Evolutionary conservation across 2,329 filamentous ascomycete genomes (phyloP).

Genomic region (Alternaria burnsii): DNA sequence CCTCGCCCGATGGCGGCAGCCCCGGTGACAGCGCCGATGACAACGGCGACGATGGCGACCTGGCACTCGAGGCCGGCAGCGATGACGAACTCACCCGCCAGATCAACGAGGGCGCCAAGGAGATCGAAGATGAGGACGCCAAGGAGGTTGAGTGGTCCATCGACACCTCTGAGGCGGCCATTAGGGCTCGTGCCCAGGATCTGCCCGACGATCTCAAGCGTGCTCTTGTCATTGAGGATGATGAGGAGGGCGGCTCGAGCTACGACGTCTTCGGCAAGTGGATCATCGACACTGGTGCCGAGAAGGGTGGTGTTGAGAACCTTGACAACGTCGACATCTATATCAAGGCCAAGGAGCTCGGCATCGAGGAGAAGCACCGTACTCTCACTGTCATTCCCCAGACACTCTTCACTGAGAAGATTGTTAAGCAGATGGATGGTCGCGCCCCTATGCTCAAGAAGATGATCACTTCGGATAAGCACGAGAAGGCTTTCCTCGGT

Average conservation of each 20-base stretch:
- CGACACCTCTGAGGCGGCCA: slow-evolving; percentile 93
- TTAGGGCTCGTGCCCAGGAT: slow-evolving; percentile 91
- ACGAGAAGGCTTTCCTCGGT: slow-evolving; percentile 94
- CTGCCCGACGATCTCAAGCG: slow-evolving; percentile 96
- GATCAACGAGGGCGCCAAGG: slow-evolving; percentile 72
- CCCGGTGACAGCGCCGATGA: slow-evolving; percentile 73
- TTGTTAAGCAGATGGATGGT: slow-evolving; percentile 84
- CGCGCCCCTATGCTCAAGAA: slow-evolving; percentile 90
- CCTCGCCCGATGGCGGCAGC: slow-evolving; percentile 64
- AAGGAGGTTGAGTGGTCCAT: slow-evolving; percentile 95
- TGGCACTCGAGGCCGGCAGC: slow-evolving; percentile 75
- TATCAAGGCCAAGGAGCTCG: slow-evolving; percentile 94
- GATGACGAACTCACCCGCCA: slow-evolving; percentile 90
- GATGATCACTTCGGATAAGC: slow-evolving; percentile 88
- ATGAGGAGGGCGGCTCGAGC: slow-evolving; percentile 79
- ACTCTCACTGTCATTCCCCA: slow-evolving; percentile 91
- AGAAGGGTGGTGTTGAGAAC: slow-evolving; percentile 75
- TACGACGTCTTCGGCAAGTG: slow-evolving; percentile 95
- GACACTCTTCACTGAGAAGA: slow-evolving; percentile 91
- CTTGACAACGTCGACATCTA: slow-evolving; percentile 92
- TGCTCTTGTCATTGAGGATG: slow-evolving; percentile 83
- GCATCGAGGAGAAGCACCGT: slow-evolving; percentile 93
- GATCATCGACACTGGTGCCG: slow-evolving; percentile 79
- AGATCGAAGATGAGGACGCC: slow-evolving; percentile 75
- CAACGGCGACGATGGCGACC: slow-evolving; percentile 70